Base-by-base conservation (phyloP, 345 rosid species). In the Raphanus raphanistrum region DNA sequence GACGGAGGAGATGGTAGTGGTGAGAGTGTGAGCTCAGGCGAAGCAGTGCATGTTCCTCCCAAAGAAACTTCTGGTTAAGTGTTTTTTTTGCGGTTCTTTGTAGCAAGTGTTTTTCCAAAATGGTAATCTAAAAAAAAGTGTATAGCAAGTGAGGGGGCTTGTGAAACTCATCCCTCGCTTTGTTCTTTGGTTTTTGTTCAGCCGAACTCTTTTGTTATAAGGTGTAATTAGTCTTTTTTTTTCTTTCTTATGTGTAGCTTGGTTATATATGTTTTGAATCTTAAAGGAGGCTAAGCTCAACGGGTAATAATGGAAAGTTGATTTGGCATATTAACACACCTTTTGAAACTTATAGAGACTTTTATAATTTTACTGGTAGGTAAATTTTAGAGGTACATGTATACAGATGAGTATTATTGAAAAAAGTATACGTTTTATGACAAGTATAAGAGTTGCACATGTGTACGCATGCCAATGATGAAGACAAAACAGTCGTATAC, bases 1-100 rank as follows among this genome's bases (percentile, higher is more conserved):
- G 61, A 71, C 7, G 38, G 75, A 4, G 76, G 76, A 57, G 82
- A 70, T 75, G 67, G 32, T 43, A 35, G 12, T 60, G 80, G 65
- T 41, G 67, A 38, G 13, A 83, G 64, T 32, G 75, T 26, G 66
- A 79, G 66, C 78, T 74, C 87, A 36, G 67, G 75, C 52, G 83
- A 80, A 75, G 68, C 73, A 55, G 71, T 50, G 52, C 45, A 2
- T 26, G 9, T 59, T 10, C 83, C 79, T 32, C 79, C 79, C 3
- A 71, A 57, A 65, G 79, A 75, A 60, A 32, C 71, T 43, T 80
- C 72, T 65, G 82, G 66, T 79, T 79, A 79, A 79, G 75, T 17
- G 16, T 69, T 55, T 69, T 55, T 76, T 45, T 45, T 41, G 50
- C 6, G 2, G 48, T 13, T 8, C 10, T 57, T 29, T 66, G 73